A percentile compares a stretch with the other conserved stretches of the same genome.
These are phyloP conservation scores for Boletus subcaerulescens DNA, from an alignment of 768 basidiomycete species.

Conservation along the genomic window DNA sequence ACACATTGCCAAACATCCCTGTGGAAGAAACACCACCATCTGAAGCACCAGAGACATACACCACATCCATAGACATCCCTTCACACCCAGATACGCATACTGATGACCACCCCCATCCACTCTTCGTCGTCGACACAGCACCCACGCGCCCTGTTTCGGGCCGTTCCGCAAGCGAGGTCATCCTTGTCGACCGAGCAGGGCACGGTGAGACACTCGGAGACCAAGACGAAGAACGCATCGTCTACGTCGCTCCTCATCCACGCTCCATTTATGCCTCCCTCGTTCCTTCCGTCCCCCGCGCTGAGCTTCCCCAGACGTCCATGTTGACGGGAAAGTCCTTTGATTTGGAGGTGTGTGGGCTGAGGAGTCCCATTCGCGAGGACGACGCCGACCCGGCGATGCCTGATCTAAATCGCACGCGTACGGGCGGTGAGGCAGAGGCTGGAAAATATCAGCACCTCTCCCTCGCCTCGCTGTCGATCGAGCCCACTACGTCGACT, in stretches of 20 bases:
- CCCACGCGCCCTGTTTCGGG: slow-evolving; percentile 19
- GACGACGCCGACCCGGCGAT: not conserved
- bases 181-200: slow-evolving; percentile 22
- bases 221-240: slow-evolving; percentile 52
- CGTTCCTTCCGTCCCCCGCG: slow-evolving; percentile 7
- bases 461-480: slow-evolving; percentile 29
- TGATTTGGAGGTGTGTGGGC: not conserved
- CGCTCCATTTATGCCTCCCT: slow-evolving; percentile 31
- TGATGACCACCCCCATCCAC: not conserved
- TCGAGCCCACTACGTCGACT: slow-evolving; percentile 8
- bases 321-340: slow-evolving; percentile 21
- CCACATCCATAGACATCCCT: not conserved
- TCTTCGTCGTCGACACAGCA: slow-evolving; percentile 41
- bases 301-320: slow-evolving; percentile 21
- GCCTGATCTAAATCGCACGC: not conserved
- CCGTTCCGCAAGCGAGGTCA: slow-evolving; percentile 19
- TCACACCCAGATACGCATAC: not conserved
- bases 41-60: not conserved
- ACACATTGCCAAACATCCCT: not conserved
- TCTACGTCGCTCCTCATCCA: slow-evolving; percentile 76
- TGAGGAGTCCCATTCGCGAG: slow-evolving; percentile 10
- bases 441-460: slow-evolving; percentile 9
- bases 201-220: slow-evolving; percentile 18
- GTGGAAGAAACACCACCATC: not conserved
- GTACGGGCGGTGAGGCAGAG: not conserved